Conservation (phyloP, 2,329 filamentous ascomycete species). For the Aspergillus pseudoviridinutans region DNA sequence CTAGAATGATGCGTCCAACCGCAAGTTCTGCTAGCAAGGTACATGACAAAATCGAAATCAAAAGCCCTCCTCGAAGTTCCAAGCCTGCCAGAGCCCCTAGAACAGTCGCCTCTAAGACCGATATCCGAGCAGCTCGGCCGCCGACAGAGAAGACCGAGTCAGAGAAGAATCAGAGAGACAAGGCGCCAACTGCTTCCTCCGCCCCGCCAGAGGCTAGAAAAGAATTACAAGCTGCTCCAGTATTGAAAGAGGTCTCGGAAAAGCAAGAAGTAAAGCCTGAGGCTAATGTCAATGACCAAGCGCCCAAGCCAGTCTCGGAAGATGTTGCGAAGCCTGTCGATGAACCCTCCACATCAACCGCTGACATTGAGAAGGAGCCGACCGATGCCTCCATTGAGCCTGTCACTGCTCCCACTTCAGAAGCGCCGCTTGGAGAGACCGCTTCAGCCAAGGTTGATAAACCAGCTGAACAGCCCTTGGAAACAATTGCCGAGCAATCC, state of each 20-base stretch:
- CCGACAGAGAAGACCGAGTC: constrained; percentile 19
- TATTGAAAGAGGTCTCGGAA: constrained; percentile 9
- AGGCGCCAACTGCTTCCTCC: background rate
- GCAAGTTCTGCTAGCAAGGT: constrained; percentile 48
- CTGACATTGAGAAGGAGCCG: background rate
- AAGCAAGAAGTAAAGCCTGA: background rate
- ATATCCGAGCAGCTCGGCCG: constrained; percentile 16
- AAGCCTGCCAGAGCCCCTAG: constrained; percentile 20
- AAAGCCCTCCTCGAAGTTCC: constrained; percentile 33
- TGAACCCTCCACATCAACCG: background rate
- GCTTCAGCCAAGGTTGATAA: constrained; percentile 8
- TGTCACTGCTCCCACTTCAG: background rate
- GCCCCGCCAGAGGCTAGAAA: background rate
- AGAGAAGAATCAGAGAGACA: constrained; percentile 6
- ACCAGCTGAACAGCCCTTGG: constrained; percentile 6
- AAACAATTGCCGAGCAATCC: constrained; percentile 3
- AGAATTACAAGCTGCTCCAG: background rate
- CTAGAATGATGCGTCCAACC: constrained; percentile 51
- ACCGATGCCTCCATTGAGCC: background rate
- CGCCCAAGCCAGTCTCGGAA: background rate
- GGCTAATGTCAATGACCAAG: background rate
- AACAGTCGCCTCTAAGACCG: constrained; percentile 20
- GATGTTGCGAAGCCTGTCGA: background rate
- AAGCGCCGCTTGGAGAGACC: constrained; percentile 9
- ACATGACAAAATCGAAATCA: constrained; percentile 44